A percentile compares a stretch with the other conserved stretches of the same genome.
phyloP scores from a whole-genome alignment of 2,329 filamentous ascomycete species.

The Orbilia javanica region DNA sequence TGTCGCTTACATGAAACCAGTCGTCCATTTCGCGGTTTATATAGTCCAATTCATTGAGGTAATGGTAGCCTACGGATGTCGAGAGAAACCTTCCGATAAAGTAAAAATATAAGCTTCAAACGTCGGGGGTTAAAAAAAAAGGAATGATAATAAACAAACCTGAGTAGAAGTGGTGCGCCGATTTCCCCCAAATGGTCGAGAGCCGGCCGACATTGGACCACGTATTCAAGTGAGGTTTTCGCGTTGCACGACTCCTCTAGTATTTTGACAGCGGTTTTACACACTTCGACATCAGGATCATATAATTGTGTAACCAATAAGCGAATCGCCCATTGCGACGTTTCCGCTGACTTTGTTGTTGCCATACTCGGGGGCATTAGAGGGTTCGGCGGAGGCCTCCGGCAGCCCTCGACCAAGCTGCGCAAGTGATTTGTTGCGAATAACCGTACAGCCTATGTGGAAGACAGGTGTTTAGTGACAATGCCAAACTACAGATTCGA shows the following conservation, averaged over 20 bases:
- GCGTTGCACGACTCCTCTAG: constrained; percentile 97
- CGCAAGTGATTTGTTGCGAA: constrained; percentile 62
- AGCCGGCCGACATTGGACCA: constrained; percentile 94
- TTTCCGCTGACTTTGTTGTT: constrained; percentile 66
- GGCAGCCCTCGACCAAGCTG: constrained; percentile 64
- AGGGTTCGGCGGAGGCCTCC: constrained; percentile 64
- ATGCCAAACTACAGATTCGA: background rate
- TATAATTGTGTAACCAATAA: constrained; percentile 98
- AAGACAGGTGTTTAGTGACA: background rate
- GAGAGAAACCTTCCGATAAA: constrained; percentile 76
- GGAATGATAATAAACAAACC: constrained; percentile 64
- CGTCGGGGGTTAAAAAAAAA: background rate
- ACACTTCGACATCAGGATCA: constrained; percentile 96
- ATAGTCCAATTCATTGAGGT: constrained; percentile 95
- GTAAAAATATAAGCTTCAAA: constrained; percentile 1
- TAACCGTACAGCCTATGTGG: constrained; percentile 60
- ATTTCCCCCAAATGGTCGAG: constrained; percentile 97
- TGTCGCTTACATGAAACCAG: constrained; percentile 79
- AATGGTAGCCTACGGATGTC: constrained; percentile 96
- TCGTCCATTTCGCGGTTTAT: constrained; percentile 99
- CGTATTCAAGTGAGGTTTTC: constrained; percentile 89
- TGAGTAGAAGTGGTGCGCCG: constrained; percentile 88
- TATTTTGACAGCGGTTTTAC: constrained; percentile 95
- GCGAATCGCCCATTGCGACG: constrained; percentile 93
- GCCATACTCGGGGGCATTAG: constrained; percentile 64